phyloP scores from a whole-genome alignment of 2,329 filamentous ascomycete genomes.

The Sporothrix inflata region DNA sequence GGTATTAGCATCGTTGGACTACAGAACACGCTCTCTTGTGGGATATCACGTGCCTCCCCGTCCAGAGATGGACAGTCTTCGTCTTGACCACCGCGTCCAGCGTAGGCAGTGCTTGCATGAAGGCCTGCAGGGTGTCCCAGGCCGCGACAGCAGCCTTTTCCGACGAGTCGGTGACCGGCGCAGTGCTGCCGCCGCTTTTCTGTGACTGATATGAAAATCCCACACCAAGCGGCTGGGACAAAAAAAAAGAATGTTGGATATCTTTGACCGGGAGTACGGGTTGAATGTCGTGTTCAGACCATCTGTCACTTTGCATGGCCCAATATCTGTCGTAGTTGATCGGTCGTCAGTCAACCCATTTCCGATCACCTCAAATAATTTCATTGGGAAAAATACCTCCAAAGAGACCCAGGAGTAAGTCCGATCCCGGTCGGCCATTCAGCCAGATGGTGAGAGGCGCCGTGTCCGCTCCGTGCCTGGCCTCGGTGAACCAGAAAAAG shows the following conservation, averaged over 20 bases:
- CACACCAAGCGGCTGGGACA: constrained; percentile 57
- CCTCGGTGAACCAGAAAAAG: constrained; percentile 65
- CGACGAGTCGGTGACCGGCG: constrained; percentile 41
- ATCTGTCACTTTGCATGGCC: constrained; percentile 47
- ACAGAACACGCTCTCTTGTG: neutral
- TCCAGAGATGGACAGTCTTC: constrained; percentile 35
- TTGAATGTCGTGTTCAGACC: constrained; percentile 57
- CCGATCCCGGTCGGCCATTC: constrained; percentile 35
- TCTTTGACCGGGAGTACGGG: constrained; percentile 56
- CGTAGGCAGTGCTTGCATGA: constrained; percentile 50
- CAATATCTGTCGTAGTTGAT: constrained; percentile 29
- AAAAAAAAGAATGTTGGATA: constrained; percentile 63
- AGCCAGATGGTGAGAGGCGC: constrained; percentile 36
- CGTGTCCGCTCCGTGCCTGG: constrained; percentile 31
- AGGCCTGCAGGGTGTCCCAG: constrained; percentile 37
- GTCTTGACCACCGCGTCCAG: constrained; percentile 49
- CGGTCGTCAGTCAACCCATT: neutral
- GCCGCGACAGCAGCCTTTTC: constrained; percentile 30
- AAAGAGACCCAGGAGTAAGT: constrained; percentile 24
- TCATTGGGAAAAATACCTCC: constrained; percentile 11
- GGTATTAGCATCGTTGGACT: neutral
- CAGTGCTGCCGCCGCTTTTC: neutral
- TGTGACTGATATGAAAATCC: constrained; percentile 40
- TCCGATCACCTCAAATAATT: too few relatives aligned
- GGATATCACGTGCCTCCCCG: constrained; percentile 28